Base-by-base conservation (phyloP, 2,329 filamentous ascomycete species). In the Lachnellula occidentalis region DNA sequence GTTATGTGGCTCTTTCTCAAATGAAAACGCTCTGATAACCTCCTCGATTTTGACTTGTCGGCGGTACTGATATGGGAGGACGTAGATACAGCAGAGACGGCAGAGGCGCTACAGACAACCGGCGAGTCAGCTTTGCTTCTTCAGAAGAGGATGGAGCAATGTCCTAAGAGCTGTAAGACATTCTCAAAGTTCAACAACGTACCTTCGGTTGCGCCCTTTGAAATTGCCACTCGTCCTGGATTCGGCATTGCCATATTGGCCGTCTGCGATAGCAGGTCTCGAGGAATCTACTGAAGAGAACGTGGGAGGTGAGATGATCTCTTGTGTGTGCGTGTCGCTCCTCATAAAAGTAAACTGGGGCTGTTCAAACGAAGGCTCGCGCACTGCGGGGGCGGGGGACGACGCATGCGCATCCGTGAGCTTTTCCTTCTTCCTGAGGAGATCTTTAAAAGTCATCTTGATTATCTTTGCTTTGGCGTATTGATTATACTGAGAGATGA, bases 281-380 rank as follows among this genome's bases (percentile, higher is more conserved):
- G 58, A 59, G 66, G 56, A 59, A 64, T 74, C 76, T 14, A 73
- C 72, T 61, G 58, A 60, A 19, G 53, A 48, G 53, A 78, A 78
- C 50, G 69, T 69, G 6, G 90, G 87, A 11, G 89, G 88, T 53
- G 83, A 77, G 69, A 96, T 89, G 61, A 87, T 75, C 70, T 96
- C 90, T 68, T 91, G 81, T 1, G 86, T 84, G 61, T 84, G 74
- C 1, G 92, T 96, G 67, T 95, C 92, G 61, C 58, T 95, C 90
- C 91, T 86, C 66, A 94, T 79, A 73, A 96, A 90, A 59, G 80
- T 90, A 74, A 96, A 90, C 63, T 88, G 84, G 54, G 87, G 85
- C 6, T 45, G 21, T 42, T 48, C 47, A 15, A 50, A 50, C 17
- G 62, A 58, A 48, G 58, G 53, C 8, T 57, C 57, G 42, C 64